Percentiles rank a stretch among this genome's conserved stretches.
These are phyloP conservation scores for Yarrowia sp. DNA, from an alignment of 805 yeast species.

Conservation along the genomic window DNA sequence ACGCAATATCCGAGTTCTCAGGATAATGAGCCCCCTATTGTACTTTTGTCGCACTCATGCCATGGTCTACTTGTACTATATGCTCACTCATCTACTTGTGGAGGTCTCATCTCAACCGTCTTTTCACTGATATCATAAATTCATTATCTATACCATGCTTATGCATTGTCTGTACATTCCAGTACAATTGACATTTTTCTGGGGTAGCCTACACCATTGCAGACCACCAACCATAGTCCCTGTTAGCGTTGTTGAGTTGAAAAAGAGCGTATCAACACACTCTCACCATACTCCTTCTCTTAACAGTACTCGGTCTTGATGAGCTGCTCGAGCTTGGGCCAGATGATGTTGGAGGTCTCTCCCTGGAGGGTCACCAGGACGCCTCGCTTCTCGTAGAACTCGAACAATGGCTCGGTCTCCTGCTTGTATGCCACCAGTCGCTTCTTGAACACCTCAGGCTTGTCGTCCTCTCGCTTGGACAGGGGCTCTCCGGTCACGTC, in stretches of 20 bases:
- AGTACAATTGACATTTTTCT: slow-evolving; percentile 21
- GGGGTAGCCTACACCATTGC: neutral
- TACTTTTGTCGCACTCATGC: too few species aligned
- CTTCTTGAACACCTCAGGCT: slow-evolving; percentile 67
- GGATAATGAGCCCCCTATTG: too few species aligned
- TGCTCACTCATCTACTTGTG: too few species aligned
- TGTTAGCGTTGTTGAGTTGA: slow-evolving; percentile 23
- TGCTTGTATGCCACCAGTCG: slow-evolving; percentile 68
- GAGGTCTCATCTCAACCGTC: neutral
- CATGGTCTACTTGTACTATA: too few species aligned
- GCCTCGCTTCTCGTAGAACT: slow-evolving; percentile 61
- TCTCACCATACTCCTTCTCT: too few species aligned
- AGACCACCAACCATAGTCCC: neutral
- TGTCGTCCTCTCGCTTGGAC: slow-evolving; percentile 82
- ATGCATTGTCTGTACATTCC: slow-evolving; percentile 32
- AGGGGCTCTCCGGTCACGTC: slow-evolving; percentile 91
- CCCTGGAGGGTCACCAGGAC: slow-evolving; percentile 69
- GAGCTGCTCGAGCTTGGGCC: slow-evolving; percentile 64
- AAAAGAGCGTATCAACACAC: neutral
- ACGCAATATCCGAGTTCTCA: too few species aligned
- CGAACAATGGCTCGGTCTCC: slow-evolving; percentile 68
- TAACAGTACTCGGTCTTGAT: slow-evolving; percentile 37
- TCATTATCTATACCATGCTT: slow-evolving; percentile 31
- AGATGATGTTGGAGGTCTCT: slow-evolving; percentile 81
- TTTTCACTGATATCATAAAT: slow-evolving; percentile 7